A percentile compares a stretch with the other conserved stretches of the same genome.
These are phyloP conservation scores for Barnettozyma hawaiiensis DNA, from an alignment of 1,139 yeast species.

Conservation along the genomic window DNA sequence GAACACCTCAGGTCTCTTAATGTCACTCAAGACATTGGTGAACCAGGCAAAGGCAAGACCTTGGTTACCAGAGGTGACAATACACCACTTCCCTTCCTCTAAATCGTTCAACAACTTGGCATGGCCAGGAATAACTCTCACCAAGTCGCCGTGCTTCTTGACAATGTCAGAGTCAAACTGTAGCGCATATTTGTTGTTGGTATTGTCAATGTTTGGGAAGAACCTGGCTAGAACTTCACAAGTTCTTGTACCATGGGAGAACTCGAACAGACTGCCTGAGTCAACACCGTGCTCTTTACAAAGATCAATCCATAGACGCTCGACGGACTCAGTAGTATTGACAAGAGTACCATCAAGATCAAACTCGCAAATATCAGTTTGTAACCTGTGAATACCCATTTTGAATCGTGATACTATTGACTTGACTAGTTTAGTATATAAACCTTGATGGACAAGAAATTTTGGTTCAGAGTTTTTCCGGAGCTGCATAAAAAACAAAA, in stretches of 20 bases:
- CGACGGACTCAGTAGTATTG: slow-evolving; percentile 76
- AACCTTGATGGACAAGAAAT: background rate
- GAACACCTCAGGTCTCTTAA: slow-evolving; percentile 60
- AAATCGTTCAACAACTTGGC: slow-evolving; percentile 54
- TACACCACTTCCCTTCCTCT: slow-evolving; percentile 42
- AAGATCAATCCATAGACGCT: slow-evolving; percentile 73
- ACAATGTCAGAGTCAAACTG: slow-evolving; percentile 60
- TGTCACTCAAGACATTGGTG: slow-evolving; percentile 43
- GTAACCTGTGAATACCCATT: slow-evolving; percentile 17
- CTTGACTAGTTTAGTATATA: background rate
- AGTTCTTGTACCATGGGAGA: slow-evolving; percentile 81
- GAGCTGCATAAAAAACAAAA: no score
- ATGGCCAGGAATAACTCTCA: slow-evolving; percentile 73
- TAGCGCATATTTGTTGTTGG: slow-evolving; percentile 59
- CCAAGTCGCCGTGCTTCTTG: slow-evolving; percentile 62
- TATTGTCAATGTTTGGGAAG: slow-evolving; percentile 70
- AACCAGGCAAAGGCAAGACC: slow-evolving; percentile 80
- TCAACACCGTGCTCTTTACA: slow-evolving; percentile 68
- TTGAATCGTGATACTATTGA: background rate
- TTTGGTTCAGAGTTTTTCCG: background rate
- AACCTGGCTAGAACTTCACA: slow-evolving; percentile 68
- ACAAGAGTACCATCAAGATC: slow-evolving; percentile 86
- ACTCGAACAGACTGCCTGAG: slow-evolving; percentile 63
- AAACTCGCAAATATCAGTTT: slow-evolving; percentile 39
- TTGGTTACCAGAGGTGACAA: slow-evolving; percentile 78